Conservation (phyloP, 345 rosid species). For the Salix dunnii region DNA sequence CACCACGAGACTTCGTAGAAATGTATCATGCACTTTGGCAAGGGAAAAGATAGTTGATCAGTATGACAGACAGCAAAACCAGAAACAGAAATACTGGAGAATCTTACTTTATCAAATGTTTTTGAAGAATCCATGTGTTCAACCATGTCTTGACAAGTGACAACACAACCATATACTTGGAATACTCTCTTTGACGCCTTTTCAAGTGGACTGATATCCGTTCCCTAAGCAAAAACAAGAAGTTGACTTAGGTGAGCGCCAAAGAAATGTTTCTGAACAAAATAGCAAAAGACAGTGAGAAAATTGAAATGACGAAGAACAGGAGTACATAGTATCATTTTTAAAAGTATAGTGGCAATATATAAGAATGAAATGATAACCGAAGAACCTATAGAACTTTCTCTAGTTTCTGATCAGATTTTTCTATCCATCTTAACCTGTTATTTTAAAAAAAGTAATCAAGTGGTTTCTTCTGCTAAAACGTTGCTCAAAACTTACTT, state of each 20-base stretch:
- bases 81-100: conserved; percentile 1
- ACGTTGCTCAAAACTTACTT: conserved; percentile 33
- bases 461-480: not conserved
- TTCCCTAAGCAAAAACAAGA: conserved; percentile 38
- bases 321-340: not conserved
- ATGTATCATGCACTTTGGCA: not conserved
- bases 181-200: conserved; percentile 55
- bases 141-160: conserved; percentile 80
- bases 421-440: not conserved
- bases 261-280: not conserved
- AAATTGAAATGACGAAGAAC: not conserved
- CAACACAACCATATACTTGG: conserved; percentile 82
- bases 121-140: conserved; percentile 63
- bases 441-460: not conserved
- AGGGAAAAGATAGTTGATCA: not conserved
- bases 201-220: conserved; percentile 26
- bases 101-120: conserved; percentile 67
- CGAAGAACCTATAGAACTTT: not conserved
- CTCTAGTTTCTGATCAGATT: not conserved
- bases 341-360: not conserved
- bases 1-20: not conserved
- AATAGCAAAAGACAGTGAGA: not conserved
- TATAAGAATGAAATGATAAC: not conserved
- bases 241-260: not conserved
- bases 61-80: not conserved